Base-by-base conservation (phyloP, 192 early-diverging fungal species). In the Coemansia erecta region DNA sequence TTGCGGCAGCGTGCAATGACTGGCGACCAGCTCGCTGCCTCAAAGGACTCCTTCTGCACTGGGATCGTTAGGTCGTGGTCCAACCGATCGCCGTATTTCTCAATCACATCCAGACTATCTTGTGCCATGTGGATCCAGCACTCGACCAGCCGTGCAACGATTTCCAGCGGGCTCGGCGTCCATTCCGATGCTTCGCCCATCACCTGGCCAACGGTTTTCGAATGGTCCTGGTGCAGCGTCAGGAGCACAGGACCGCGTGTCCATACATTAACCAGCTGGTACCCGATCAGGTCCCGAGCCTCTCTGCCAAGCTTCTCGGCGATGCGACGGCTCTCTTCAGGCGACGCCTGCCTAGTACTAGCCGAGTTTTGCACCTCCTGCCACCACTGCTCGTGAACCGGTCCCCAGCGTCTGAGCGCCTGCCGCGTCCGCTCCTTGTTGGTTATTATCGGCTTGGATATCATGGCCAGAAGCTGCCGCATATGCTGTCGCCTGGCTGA, bases 1-100 rank as follows among this genome's bases (percentile, higher is more conserved):
- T 77, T 77, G 10, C 74, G 68, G 55, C 74, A 71, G 45, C 74
- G 68, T 2, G 61, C 74, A 46, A 77, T 72, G n/a, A 77, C 61
- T 1, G 74, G 74, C 11, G 74, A 64, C 74, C 74, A 77, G 52
- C 26, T 70, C 0, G 74, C 63, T 8, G 68, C 65, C 28, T 77
- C 74, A 0, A 64, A 11, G 3, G 69, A 68, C 35, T 33, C 48
- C 18, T 10, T 64, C 13, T 46, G 48, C 44, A 77, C 58, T 0
- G 74, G 74, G 5, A 31, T 50, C 14, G 69, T 68, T 48, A 77
- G 37, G n/a, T 77, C 74, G 24, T 61, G 50, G 59, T 77, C 74
- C 50, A 77, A 22, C 19, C 33, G 31, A 33, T 77, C 74, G 0
- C 64, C 55, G 17, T 60, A 71, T 6, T 40, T 37, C 45, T 72